These are phyloP conservation scores for Plectosphaerella plurivora DNA, from an alignment of 2,329 filamentous ascomycete genomes.

Conservation along the genomic window DNA sequence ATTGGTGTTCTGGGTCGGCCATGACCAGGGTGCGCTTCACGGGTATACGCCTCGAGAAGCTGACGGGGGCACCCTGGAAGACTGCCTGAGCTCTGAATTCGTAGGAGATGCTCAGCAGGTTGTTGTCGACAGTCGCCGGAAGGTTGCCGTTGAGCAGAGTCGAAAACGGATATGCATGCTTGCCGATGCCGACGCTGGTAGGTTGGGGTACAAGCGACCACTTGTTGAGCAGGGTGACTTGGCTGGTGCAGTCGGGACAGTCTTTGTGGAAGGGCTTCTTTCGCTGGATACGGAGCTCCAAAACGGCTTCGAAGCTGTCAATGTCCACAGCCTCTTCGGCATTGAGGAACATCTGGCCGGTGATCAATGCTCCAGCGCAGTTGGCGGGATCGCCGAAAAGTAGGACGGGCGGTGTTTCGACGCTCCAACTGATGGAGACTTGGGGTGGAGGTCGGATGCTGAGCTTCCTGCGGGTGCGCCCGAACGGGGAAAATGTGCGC, in stretches of 20 bases:
- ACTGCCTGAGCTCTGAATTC: slow-evolving; percentile 66
- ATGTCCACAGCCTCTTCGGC: slow-evolving; percentile 57
- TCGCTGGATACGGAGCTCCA: slow-evolving; percentile 67
- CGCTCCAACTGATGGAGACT: not conserved
- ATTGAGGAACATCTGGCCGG: slow-evolving; percentile 19
- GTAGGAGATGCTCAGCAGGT: slow-evolving; percentile 74
- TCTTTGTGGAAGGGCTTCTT: slow-evolving; percentile 78
- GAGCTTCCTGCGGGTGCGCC: not conserved
- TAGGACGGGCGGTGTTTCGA: slow-evolving; percentile 1
- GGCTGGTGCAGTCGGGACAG: slow-evolving; percentile 71
- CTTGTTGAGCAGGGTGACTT: slow-evolving; percentile 67
- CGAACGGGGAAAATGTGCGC: not conserved
- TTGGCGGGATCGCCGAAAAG: not conserved
- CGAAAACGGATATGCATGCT: slow-evolving; percentile 83
- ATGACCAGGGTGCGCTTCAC: slow-evolving; percentile 74
- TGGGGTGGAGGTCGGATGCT: not conserved
- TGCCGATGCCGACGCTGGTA: slow-evolving; percentile 45
- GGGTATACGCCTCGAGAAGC: not conserved
- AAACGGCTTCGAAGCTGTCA: slow-evolving; percentile 66
- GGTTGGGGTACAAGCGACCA: slow-evolving; percentile 71
- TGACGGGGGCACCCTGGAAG: not conserved
- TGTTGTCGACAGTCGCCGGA: slow-evolving; percentile 73
- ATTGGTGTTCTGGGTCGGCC: slow-evolving; percentile 77
- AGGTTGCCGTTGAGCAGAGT: slow-evolving; percentile 79
- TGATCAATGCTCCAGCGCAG: not conserved